Conservation (phyloP, 2,329 filamentous ascomycete species). For the Diplodia scrobiculata region DNA sequence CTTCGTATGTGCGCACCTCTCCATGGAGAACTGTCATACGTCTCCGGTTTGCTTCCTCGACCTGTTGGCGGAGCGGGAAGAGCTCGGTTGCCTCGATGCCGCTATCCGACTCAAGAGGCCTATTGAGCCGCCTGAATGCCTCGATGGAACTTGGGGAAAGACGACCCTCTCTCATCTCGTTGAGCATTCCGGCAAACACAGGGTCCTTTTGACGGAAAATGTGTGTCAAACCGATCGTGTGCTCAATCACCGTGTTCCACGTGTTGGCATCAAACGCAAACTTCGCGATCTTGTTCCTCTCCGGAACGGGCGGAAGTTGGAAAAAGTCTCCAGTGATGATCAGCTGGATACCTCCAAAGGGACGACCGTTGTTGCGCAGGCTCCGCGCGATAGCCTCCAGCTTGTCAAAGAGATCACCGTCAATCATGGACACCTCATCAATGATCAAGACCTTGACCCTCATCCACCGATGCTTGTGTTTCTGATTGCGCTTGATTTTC, state of each 20-base stretch:
- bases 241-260: slow-evolving; percentile 89
- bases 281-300: slow-evolving; percentile 70
- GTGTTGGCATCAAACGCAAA: slow-evolving; percentile 92
- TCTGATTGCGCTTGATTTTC: slow-evolving; percentile 86
- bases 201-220: slow-evolving; percentile 94
- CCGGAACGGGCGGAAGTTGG: slow-evolving; percentile 90
- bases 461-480: slow-evolving; percentile 86
- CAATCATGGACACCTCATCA: slow-evolving; percentile 98
- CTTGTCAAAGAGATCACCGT: slow-evolving; percentile 96
- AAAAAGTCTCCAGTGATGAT: slow-evolving; percentile 98
- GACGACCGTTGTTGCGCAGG: slow-evolving; percentile 84
- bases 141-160: slow-evolving; percentile 75
- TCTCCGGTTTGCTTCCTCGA: slow-evolving; percentile 78
- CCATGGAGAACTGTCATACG: slow-evolving; percentile 74
- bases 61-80: slow-evolving; percentile 87
- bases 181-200: slow-evolving; percentile 90
- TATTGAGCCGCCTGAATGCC: slow-evolving; percentile 71
- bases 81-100: slow-evolving; percentile 82
- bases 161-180: slow-evolving; percentile 91
- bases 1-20: slow-evolving; percentile 67
- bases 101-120: slow-evolving; percentile 69
- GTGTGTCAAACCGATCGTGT: slow-evolving; percentile 92
- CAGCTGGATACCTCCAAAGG: slow-evolving; percentile 94
- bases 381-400: slow-evolving; percentile 82
- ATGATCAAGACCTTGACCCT: slow-evolving; percentile 84